These are phyloP conservation scores for Elsinoe necatrix DNA, from an alignment of 2,329 filamentous ascomycete species.

Conservation along the genomic window DNA sequence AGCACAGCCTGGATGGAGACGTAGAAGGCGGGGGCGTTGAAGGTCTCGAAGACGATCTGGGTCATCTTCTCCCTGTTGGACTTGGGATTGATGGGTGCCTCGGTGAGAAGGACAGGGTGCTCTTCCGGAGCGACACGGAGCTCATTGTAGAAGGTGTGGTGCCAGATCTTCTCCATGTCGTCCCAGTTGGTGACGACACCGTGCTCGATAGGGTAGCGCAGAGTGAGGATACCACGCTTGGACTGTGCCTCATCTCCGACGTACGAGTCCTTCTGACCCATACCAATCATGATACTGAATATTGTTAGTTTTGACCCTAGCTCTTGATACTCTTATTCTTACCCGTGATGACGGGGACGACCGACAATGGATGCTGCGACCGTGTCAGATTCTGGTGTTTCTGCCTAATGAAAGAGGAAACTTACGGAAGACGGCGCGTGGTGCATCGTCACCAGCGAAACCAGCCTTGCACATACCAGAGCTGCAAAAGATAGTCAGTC, in stretches of 20 bases:
- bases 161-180: constrained; percentile 99
- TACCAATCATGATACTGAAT: constrained; percentile 98
- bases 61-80: constrained; percentile 99
- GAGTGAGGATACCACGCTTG: constrained; percentile 99
- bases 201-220: constrained; percentile 99
- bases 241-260: constrained; percentile 99
- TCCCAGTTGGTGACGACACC: constrained; percentile 99
- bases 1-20: constrained; percentile 99
- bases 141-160: constrained; percentile 99
- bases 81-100: constrained; percentile 99
- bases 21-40: constrained; percentile 99
- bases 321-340: constrained; percentile 38
- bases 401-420: constrained; percentile 30
- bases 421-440: constrained; percentile 99
- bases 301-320: constrained; percentile 31
- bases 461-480: constrained; percentile 99
- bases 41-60: constrained; percentile 99
- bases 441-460: constrained; percentile 99
- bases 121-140: constrained; percentile 99
- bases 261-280: constrained; percentile 99
- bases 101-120: constrained; percentile 97
- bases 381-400: constrained; percentile 22
- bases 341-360: constrained; percentile 99
- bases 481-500: constrained; percentile 45
- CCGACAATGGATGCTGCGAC: constrained; percentile 91